phyloP scores from a whole-genome alignment of 352 stramenopile genomes.

The Elongisporangium anandrum region DNA sequence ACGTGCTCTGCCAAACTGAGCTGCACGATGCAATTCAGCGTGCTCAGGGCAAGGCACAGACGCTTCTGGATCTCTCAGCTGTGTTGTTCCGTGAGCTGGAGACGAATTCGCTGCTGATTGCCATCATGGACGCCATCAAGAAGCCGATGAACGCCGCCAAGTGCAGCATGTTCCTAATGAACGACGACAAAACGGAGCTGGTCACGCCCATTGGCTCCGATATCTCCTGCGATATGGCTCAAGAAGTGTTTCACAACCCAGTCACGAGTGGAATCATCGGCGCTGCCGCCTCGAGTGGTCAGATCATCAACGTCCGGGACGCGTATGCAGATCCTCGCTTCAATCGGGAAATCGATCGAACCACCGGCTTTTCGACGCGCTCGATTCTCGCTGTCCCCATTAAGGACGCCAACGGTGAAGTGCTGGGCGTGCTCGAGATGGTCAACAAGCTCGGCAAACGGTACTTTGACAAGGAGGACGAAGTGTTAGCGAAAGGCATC shows the following conservation, averaged over 20 bases:
- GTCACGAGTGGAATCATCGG: constrained; percentile 47
- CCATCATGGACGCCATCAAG: constrained; percentile 50
- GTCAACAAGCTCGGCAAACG: constrained; percentile 61
- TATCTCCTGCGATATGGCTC: constrained; percentile 32
- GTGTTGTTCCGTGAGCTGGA: constrained; percentile 64
- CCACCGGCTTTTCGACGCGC: constrained; percentile 63
- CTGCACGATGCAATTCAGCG: constrained; percentile 55
- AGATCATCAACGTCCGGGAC: constrained; percentile 77
- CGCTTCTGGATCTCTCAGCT: constrained; percentile 55
- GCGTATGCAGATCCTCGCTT: constrained; percentile 62
- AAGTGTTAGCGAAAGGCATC: constrained; percentile 57
- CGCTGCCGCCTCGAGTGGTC: constrained; percentile 53
- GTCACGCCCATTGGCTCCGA: constrained; percentile 44
- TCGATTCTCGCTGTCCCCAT: constrained; percentile 81
- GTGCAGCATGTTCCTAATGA: constrained; percentile 66
- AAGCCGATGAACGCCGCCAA: constrained; percentile 42
- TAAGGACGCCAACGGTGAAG: constrained; percentile 54
- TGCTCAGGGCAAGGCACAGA: constrained; percentile 61
- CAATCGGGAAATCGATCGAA: constrained; percentile 52
- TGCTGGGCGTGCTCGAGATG: constrained; percentile 68
- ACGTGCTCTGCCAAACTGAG: constrained; percentile 44
- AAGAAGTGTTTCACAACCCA: constrained; percentile 48
- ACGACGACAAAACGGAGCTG: constrained; percentile 52
- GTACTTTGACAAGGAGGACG: constrained; percentile 71
- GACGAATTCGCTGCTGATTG: constrained; percentile 46